phyloP scores from a whole-genome alignment of 306 rosid genomes.

The Citrullus mucosospermus region DNA sequence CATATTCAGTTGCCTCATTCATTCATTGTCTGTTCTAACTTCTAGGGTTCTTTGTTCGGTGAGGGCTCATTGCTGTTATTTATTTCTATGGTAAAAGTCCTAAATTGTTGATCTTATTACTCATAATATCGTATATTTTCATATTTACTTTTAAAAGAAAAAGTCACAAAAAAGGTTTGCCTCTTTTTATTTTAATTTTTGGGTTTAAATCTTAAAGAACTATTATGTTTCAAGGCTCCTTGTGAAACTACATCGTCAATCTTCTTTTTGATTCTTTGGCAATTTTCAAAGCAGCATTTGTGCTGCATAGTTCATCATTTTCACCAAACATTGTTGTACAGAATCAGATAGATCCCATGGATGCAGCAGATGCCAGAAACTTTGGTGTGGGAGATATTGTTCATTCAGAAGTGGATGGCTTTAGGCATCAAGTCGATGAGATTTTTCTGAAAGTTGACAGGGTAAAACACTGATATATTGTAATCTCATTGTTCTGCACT shows the following conservation, averaged over 20 bases:
- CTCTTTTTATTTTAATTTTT: not conserved
- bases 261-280: not conserved
- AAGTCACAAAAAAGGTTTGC: not conserved
- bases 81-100: not conserved
- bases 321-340: not conserved
- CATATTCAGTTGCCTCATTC: not conserved
- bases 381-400: conserved; percentile 9
- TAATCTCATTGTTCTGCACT: not conserved
- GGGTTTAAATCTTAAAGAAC: not conserved
- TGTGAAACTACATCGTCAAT: not conserved
- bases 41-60: not conserved
- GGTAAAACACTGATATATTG: conserved; percentile 15
- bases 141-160: too few species aligned
- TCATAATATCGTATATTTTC: not conserved
- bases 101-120: not conserved
- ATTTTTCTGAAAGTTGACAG: conserved; percentile 41
- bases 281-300: not conserved
- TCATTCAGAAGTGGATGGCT: conserved; percentile 29
- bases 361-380: conserved; percentile 15
- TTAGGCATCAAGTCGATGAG: conserved; percentile 34
- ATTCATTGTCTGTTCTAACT: not conserved
- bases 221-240: not conserved
- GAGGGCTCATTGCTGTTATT: not conserved
- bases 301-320: not conserved
- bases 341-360: conserved; percentile 28